Evolutionary conservation across 805 yeast genomes (phyloP).

Genomic region (Candida rishiriensis): DNA sequence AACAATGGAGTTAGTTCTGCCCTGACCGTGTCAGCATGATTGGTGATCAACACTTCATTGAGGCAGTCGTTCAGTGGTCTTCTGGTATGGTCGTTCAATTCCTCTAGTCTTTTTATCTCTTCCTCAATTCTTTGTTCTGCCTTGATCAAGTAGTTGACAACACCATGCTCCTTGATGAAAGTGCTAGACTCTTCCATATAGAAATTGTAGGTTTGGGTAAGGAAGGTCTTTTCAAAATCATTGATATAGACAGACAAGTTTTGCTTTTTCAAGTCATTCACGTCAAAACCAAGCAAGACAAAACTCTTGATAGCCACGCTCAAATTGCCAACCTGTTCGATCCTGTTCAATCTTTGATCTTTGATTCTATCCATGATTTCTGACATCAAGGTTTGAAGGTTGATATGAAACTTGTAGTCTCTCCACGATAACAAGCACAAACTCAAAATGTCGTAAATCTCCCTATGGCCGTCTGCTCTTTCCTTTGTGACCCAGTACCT

Average conservation of each 20-base stretch:
- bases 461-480: slow-evolving; percentile 86
- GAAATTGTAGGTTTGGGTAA: slow-evolving; percentile 62
- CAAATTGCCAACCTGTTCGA: slow-evolving; percentile 61
- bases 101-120: slow-evolving; percentile 73
- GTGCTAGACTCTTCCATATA: slow-evolving; percentile 64
- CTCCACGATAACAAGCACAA: slow-evolving; percentile 87
- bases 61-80: slow-evolving; percentile 70
- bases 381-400: slow-evolving; percentile 53
- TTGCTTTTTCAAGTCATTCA: slow-evolving; percentile 80
- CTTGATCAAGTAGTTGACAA: slow-evolving; percentile 84
- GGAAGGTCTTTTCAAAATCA: slow-evolving; percentile 72
- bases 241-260: slow-evolving; percentile 78
- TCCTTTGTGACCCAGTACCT: slow-evolving; percentile 98
- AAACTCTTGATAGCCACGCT: slow-evolving; percentile 78
- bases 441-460: slow-evolving; percentile 87
- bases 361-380: slow-evolving; percentile 76
- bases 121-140: slow-evolving; percentile 80
- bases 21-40: slow-evolving; percentile 73
- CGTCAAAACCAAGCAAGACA: slow-evolving; percentile 86
- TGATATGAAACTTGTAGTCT: slow-evolving; percentile 67
- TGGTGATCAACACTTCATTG: slow-evolving; percentile 70
- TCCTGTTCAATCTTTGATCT: slow-evolving; percentile 73
- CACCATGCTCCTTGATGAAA: slow-evolving; percentile 68
- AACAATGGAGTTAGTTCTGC: slow-evolving; percentile 72
- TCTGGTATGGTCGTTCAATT: slow-evolving; percentile 82